phyloP scores from a whole-genome alignment of 2,329 filamentous ascomycete genomes.

The Sporothrix inflata region DNA sequence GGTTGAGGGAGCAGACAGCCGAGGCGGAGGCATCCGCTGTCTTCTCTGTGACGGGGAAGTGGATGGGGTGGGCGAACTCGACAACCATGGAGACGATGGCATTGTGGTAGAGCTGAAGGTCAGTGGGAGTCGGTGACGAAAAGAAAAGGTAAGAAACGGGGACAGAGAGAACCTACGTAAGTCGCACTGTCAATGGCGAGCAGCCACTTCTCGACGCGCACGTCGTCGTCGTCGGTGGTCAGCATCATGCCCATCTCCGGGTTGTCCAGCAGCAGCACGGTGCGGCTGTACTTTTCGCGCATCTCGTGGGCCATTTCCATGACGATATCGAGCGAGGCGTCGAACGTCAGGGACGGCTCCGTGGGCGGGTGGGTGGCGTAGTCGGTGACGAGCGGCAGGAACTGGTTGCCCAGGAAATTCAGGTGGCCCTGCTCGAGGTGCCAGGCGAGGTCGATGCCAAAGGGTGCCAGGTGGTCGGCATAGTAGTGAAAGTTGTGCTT shows the following conservation, averaged over 20 bases:
- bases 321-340: slow-evolving; percentile 29
- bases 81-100: slow-evolving; percentile 30
- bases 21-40: slow-evolving; percentile 22
- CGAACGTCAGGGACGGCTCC: slow-evolving; percentile 21
- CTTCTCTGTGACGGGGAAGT: slow-evolving; percentile 15
- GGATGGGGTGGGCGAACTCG: slow-evolving; percentile 14
- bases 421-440: slow-evolving; percentile 31
- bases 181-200: slow-evolving; percentile 23
- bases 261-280: slow-evolving; percentile 32
- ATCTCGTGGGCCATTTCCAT: slow-evolving; percentile 27
- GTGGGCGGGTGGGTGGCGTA: background rate
- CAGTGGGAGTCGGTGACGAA: too few species aligned
- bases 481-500: slow-evolving; percentile 32
- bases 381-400: slow-evolving; percentile 24
- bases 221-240: slow-evolving; percentile 6
- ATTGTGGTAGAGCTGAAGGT: slow-evolving; percentile 32
- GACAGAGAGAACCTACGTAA: slow-evolving; percentile 26
- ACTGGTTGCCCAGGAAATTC: slow-evolving; percentile 30
- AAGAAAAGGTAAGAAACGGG: too few species aligned
- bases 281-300: slow-evolving; percentile 19
- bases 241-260: slow-evolving; percentile 31
- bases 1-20: slow-evolving; percentile 25
- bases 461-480: slow-evolving; percentile 22
- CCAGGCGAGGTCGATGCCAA: slow-evolving; percentile 31
- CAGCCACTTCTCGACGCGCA: slow-evolving; percentile 28